A percentile compares a stretch with the other conserved stretches of the same genome.
These are phyloP conservation scores for Aspergillus niger DNA, from an alignment of 2,329 filamentous ascomycete species.

Conservation along the genomic window DNA sequence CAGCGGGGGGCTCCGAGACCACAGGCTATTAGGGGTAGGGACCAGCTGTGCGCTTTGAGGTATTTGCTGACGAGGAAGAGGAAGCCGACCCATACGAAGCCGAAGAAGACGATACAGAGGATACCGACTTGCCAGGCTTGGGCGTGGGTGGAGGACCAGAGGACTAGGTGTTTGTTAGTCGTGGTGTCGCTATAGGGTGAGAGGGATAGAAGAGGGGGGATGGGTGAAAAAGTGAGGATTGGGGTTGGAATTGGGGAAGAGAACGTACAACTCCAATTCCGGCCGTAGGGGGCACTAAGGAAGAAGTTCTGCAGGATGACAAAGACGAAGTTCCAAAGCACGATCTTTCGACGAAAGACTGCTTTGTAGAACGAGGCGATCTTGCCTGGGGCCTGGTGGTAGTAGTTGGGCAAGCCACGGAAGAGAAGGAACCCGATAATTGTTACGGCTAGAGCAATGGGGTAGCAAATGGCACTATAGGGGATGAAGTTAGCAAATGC, in stretches of 20 bases:
- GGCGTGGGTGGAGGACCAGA: slow-evolving; percentile 60
- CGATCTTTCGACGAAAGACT: slow-evolving; percentile 57
- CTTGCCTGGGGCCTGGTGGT: slow-evolving; percentile 63
- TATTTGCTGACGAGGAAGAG: slow-evolving; percentile 53
- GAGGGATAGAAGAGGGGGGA: too few species aligned
- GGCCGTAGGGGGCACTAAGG: slow-evolving; percentile 64
- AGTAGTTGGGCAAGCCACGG: slow-evolving; percentile 65
- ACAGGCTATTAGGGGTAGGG: slow-evolving; percentile 67
- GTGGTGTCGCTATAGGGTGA: too few species aligned
- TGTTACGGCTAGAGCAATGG: slow-evolving; percentile 60
- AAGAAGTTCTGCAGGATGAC: slow-evolving; percentile 68
- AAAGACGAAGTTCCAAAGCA: slow-evolving; percentile 55
- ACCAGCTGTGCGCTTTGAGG: slow-evolving; percentile 63
- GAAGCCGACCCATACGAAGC: slow-evolving; percentile 57
- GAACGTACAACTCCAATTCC: slow-evolving; percentile 59
- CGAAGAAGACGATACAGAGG: slow-evolving; percentile 50
- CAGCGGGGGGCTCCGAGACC: slow-evolving; percentile 65
- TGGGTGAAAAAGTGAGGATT: too few species aligned
- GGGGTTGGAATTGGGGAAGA: too few species aligned
- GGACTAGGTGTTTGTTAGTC: slow-evolving; percentile 28
- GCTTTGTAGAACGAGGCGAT: slow-evolving; percentile 67
- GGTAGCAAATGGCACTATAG: slow-evolving; percentile 54
- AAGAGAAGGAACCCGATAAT: slow-evolving; percentile 55
- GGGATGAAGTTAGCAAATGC: slow-evolving; percentile 19
- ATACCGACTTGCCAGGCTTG: slow-evolving; percentile 59